Evolutionary conservation across 2,329 filamentous ascomycete genomes (phyloP).

Genomic region (Myriosclerotinia scirpicola): DNA sequence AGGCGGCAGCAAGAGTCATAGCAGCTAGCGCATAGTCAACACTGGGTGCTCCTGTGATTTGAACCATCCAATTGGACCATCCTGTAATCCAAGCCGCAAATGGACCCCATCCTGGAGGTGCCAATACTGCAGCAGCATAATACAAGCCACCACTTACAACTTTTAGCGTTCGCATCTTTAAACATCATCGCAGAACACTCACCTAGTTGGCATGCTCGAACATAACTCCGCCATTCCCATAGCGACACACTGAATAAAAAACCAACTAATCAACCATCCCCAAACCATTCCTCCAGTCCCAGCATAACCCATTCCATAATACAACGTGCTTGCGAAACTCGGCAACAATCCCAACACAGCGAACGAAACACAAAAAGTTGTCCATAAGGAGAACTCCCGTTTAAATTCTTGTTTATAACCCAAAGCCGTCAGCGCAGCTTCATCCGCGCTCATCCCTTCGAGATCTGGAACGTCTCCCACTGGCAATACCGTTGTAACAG

Average conservation of each 20-base stretch:
- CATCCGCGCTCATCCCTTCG: slow-evolving; percentile 52
- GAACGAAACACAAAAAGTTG: slow-evolving; percentile 73
- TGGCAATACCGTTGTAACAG: slow-evolving; percentile 52
- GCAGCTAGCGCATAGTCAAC: slow-evolving; percentile 65
- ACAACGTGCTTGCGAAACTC: slow-evolving; percentile 69
- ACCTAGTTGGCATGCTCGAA: slow-evolving; percentile 69
- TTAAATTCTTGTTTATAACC: slow-evolving; percentile 56
- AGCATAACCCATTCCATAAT: slow-evolving; percentile 65
- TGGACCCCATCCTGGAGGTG: slow-evolving; percentile 63
- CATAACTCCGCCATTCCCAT: slow-evolving; percentile 70
- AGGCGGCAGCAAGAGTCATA: slow-evolving; percentile 70
- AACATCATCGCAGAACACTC: slow-evolving; percentile 24
- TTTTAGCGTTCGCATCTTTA: slow-evolving; percentile 6
- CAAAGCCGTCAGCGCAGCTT: slow-evolving; percentile 60
- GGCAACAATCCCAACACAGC: slow-evolving; percentile 70
- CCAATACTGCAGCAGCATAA: slow-evolving; percentile 71
- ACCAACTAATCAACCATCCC: slow-evolving; percentile 73
- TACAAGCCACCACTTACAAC: slow-evolving; percentile 62
- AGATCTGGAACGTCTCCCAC: slow-evolving; percentile 48
- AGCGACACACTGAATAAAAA: slow-evolving; percentile 70
- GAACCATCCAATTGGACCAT: slow-evolving; percentile 70
- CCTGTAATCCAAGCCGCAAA: slow-evolving; percentile 68
- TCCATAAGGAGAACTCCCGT: slow-evolving; percentile 72
- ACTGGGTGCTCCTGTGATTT: slow-evolving; percentile 64
- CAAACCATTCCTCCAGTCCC: slow-evolving; percentile 67